A percentile compares a stretch with the other conserved stretches of the same genome.
These are phyloP conservation scores for Babesia ovata DNA, from an alignment of 169 alveolate species.

Conservation along the genomic window DNA sequence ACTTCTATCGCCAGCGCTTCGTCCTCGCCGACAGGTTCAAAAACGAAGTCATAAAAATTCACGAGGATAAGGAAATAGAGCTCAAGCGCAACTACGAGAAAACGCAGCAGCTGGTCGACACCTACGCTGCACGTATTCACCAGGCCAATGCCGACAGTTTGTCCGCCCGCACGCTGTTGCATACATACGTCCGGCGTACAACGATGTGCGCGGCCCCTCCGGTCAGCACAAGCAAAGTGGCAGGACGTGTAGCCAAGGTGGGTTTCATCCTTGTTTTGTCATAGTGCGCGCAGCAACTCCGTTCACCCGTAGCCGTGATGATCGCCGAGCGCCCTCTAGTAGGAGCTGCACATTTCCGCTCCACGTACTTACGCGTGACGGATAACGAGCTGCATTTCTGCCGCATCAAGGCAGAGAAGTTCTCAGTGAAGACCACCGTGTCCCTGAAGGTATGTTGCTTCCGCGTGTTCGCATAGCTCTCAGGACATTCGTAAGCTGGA, in stretches of 20 bases:
- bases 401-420: slow-evolving; percentile 6
- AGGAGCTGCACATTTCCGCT: slow-evolving; percentile 2
- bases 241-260: slow-evolving; percentile 14
- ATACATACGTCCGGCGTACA: not conserved
- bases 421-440: not conserved
- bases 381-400: slow-evolving; percentile 11
- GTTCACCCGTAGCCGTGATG: slow-evolving; percentile 1
- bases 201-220: not conserved
- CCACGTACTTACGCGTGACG: not conserved
- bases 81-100: slow-evolving; percentile 18
- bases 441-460: not conserved
- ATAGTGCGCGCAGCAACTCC: slow-evolving; percentile 7
- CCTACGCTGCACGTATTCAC: slow-evolving; percentile 32
- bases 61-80: slow-evolving; percentile 16
- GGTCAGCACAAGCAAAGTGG: slow-evolving; percentile 1
- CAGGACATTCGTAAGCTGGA: slow-evolving; percentile 28
- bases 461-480: not conserved
- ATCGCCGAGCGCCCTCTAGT: slow-evolving; percentile 3
- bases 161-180: slow-evolving; percentile 5
- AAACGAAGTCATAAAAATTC: slow-evolving; percentile 1
- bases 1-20: slow-evolving; percentile 27
- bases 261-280: not conserved
- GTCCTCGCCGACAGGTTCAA: slow-evolving; percentile 2
- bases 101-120: slow-evolving; percentile 38
- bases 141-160: slow-evolving; percentile 40